Base-by-base conservation (phyloP, 192 early-diverging fungal genomes). In the Backusella parvicylindrica region DNA sequence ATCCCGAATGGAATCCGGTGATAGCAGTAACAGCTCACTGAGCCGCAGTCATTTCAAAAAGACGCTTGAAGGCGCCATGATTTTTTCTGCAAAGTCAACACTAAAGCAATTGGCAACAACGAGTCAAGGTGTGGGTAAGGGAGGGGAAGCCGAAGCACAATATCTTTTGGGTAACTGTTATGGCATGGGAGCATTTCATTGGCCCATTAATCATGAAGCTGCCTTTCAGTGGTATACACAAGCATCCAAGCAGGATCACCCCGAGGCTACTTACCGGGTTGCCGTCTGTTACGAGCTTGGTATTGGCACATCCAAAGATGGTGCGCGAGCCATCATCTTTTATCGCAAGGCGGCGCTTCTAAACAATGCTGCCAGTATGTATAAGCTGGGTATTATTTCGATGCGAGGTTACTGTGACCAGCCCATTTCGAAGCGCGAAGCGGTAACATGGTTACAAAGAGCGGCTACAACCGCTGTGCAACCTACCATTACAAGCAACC, bases 271-370 rank as follows among this genome's bases (percentile, higher is more conserved):
- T 30, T 98, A 97, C 79, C 90, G 96, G 71, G 90, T 93, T 0
- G 97, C 93, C 1, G 95, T 97, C 13, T 99, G 96, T 82, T 96
- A 97, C 80, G 97, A 99, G 77, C 82, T 92, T 26, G 96, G 96
- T 32, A 91, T 92, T 28, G 97, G 97, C 36, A 95, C 94, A 18
- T 93, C 94, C 38, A 84, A 90, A 9, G 96, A 98, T 77, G 80
- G 87, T 16, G 77, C 82, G n/a, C 88, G 94, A 6, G 91, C 96
- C 1, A 85, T 95, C 37, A 92, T 95, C 76, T 98, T 93, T 78
- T 98, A 95, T 79, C 85, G 93, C 65, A 97, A 98, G 82, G 92
- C 95, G 0, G 96, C 95, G 1, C 88, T 91, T 8, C 82, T 96
- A 69, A 91, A 92, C 63, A 95, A 98, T 72, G 92, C 94, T 21